Evolutionary conservation across 495 filamentous ascomycete genomes (phyloP).

Genomic region (Neurospora sp.): DNA sequence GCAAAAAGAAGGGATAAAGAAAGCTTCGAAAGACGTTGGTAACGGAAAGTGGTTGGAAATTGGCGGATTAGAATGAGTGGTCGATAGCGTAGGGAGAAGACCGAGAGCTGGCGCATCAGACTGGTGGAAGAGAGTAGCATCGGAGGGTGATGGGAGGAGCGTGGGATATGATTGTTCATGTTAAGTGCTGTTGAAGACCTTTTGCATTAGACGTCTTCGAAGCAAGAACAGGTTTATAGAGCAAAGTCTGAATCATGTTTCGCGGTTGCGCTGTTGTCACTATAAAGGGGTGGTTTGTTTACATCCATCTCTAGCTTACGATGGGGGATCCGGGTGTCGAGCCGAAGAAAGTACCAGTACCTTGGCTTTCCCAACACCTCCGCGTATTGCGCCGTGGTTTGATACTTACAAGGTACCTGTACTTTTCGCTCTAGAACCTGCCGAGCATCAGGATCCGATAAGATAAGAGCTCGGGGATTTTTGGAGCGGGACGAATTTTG

Average conservation of each 20-base stretch:
- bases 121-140: neutral
- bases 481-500: slow-evolving; percentile 5
- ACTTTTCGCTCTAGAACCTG: neutral
- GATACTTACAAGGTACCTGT: neutral
- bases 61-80: neutral
- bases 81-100: neutral
- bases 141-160: neutral
- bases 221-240: too few species aligned
- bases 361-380: accelerated
- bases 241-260: neutral
- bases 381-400: neutral
- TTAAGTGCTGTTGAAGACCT: neutral
- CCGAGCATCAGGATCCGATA: neutral
- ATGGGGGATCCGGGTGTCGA: neutral
- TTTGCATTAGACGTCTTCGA: neutral
- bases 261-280: neutral
- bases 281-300: neutral
- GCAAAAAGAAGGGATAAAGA: slow-evolving; percentile 8
- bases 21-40: neutral
- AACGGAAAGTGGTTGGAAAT: neutral
- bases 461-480: slow-evolving; percentile 4
- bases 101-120: too few species aligned
- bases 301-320: neutral
- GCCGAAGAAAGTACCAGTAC: neutral
- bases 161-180: neutral